Evolutionary conservation across 805 yeast genomes (phyloP), one percentile per base, ranked within the genome.

Genomic region (baker's yeast (Saccharomyces cerevisiae)): DNA sequence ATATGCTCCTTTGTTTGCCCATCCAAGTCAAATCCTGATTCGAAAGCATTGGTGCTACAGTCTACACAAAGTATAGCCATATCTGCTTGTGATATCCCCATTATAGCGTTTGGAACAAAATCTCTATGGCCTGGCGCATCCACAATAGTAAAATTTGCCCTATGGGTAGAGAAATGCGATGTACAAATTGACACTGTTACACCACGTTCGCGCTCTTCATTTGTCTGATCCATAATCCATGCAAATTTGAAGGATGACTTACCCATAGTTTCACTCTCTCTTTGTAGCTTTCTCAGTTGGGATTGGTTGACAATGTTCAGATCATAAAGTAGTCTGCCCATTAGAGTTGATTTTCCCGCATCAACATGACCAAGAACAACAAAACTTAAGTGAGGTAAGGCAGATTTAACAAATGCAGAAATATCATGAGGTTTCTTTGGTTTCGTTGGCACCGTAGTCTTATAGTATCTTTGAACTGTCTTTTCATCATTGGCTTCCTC

Each of bases 91-190:
- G 98, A 90, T 14, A 98, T 98, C 71, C 99, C 99, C 59, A 97
- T 96, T 77, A 94, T 94, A 89, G 96, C 95, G 70, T 89, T 94
- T 48, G 97, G 90, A 57, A 94, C 97, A 71, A 94, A 94, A 85
- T 92, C 88, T 78, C 92, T 91, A 78, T 94, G 99, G 43, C 99
- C 99, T 55, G 99, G 99, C 6, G 99, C 99, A 73, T 94, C 99
- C 68, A 94, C 85, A 63, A 94, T 89, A 32, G 99, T 94, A 78
- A 92, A 94, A 70, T 96, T 83, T 71, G 97, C 84, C 74, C 85
- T 87, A 11, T 86, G 95, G 50, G 99, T 94, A 75, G 91, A 97
- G 66, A 94, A 94, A 68, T 86, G 89, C 27, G 97, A 94, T 63
- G 94, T 90, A 66, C 99, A 98, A 55, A 94, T 97, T 71, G 95